Percentiles rank a stretch among this genome's conserved stretches.
phyloP scores from a whole-genome alignment of 2,329 filamentous ascomycete species.

The Scopulariopsis brevicaulis region DNA sequence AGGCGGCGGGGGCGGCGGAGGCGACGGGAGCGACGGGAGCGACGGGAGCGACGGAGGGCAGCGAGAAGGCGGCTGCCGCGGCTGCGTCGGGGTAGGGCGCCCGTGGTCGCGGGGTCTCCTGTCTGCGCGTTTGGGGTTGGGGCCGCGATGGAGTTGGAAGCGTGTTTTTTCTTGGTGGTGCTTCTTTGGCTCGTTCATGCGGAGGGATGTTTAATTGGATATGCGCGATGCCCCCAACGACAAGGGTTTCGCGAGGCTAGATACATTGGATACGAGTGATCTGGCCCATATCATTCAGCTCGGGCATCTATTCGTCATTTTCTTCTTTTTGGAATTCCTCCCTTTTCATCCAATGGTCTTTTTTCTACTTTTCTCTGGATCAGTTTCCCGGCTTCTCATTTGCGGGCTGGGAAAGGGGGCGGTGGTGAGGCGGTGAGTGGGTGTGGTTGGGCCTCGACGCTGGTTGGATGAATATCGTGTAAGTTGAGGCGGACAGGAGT shows the following conservation, averaged over 20 bases:
- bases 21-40: no score
- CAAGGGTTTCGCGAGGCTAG: neutral
- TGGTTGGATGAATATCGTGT: neutral
- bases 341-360: neutral
- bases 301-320: neutral
- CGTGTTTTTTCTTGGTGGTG: neutral
- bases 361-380: neutral
- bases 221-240: neutral
- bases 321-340: neutral
- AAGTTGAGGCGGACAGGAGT: neutral
- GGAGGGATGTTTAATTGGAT: no score
- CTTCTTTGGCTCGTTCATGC: neutral
- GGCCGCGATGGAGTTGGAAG: neutral
- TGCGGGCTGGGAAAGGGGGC: neutral
- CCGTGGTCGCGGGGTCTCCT: neutral
- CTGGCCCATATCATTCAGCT: neutral
- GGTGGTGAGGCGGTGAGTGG: conserved; percentile 1
- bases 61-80: neutral
- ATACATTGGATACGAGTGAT: neutral
- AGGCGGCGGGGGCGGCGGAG: conserved; percentile 7
- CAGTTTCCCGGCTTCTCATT: neutral
- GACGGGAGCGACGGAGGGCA: neutral
- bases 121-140: neutral
- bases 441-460: neutral
- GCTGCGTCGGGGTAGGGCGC: neutral